Evolutionary conservation across 2,329 filamentous ascomycete genomes (phyloP).

Genomic region (Bipolaris bicolor): DNA sequence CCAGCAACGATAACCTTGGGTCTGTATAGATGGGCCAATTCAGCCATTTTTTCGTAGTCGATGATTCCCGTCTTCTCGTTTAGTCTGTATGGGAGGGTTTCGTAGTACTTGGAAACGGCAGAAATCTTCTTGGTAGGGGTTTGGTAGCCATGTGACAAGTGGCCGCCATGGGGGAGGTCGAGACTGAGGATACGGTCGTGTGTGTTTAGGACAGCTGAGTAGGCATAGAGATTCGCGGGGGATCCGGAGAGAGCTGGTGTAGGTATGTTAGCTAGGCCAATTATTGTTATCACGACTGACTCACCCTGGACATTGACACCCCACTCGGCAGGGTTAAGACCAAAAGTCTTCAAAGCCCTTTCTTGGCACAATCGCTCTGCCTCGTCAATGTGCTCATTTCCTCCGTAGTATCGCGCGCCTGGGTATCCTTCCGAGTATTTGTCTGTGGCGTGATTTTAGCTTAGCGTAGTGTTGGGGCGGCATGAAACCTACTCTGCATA

Average conservation of each 20-base stretch:
- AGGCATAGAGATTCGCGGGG: slow-evolving; percentile 79
- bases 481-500: slow-evolving; percentile 50
- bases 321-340: slow-evolving; percentile 86
- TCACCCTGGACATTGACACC: slow-evolving; percentile 95
- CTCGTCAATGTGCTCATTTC: slow-evolving; percentile 98
- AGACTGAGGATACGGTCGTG: slow-evolving; percentile 97
- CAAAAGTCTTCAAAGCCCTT: slow-evolving; percentile 90
- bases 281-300: slow-evolving; percentile 15
- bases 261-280: slow-evolving; percentile 26
- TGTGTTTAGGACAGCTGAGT: slow-evolving; percentile 88
- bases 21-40: slow-evolving; percentile 88
- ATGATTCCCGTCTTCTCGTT: slow-evolving; percentile 91
- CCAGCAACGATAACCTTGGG: slow-evolving; percentile 96
- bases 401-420: slow-evolving; percentile 97
- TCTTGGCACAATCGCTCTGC: slow-evolving; percentile 95
- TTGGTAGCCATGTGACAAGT: slow-evolving; percentile 96
- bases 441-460: slow-evolving; percentile 61
- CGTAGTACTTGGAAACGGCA: slow-evolving; percentile 97
- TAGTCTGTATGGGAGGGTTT: slow-evolving; percentile 96
- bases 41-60: slow-evolving; percentile 91
- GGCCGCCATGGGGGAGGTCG: slow-evolving; percentile 93
- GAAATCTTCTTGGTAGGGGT: slow-evolving; percentile 85
- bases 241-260: slow-evolving; percentile 77
- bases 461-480: slow-evolving; percentile 66
- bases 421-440: slow-evolving; percentile 99